Conservation (phyloP, 2,329 filamentous ascomycete species). For the Dactylella cylindrospora region DNA sequence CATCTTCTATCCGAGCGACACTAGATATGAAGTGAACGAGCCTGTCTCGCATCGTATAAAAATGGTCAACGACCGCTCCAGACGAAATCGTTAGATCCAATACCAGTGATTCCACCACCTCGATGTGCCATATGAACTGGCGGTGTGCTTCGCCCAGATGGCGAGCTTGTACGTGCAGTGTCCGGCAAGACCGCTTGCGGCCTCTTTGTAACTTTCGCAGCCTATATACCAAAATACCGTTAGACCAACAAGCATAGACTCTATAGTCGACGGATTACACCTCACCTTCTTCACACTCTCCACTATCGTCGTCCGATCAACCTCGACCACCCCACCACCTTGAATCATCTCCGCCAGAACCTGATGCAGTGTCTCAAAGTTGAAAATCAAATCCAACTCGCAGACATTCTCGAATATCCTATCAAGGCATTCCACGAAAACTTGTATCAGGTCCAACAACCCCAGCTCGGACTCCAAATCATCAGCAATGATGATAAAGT, state of each 20-base stretch:
- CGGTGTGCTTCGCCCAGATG: conserved; percentile 22
- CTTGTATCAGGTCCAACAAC: conserved; percentile 93
- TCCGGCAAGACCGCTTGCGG: conserved; percentile 35
- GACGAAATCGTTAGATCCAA: conserved; percentile 41
- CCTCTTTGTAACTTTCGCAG: conserved; percentile 44
- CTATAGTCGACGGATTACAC: conserved; percentile 50
- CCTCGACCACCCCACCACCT: conserved; percentile 86
- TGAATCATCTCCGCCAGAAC: conserved; percentile 92
- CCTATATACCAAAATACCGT: conserved; percentile 1
- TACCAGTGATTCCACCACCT: conserved; percentile 42
- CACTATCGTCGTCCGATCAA: conserved; percentile 69
- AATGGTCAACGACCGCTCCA: conserved; percentile 43
- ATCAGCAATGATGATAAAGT: conserved; percentile 97
- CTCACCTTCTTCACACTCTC: conserved; percentile 83
- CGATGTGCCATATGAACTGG: conserved; percentile 22
- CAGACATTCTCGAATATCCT: conserved; percentile 97
- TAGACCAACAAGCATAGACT: neutral
- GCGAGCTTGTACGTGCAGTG: conserved; percentile 20
- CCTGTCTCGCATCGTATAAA: conserved; percentile 19
- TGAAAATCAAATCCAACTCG: conserved; percentile 97
- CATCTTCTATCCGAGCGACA: conserved; percentile 31
- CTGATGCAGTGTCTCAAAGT: conserved; percentile 94
- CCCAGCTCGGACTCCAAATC: conserved; percentile 94
- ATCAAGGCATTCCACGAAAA: conserved; percentile 94
- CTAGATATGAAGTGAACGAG: conserved; percentile 34